Percentiles rank a stretch among this genome's conserved stretches.
Evolutionary conservation across 1,139 yeast genomes (phyloP).

Genomic region (Arxiozyma slooffiae): DNA sequence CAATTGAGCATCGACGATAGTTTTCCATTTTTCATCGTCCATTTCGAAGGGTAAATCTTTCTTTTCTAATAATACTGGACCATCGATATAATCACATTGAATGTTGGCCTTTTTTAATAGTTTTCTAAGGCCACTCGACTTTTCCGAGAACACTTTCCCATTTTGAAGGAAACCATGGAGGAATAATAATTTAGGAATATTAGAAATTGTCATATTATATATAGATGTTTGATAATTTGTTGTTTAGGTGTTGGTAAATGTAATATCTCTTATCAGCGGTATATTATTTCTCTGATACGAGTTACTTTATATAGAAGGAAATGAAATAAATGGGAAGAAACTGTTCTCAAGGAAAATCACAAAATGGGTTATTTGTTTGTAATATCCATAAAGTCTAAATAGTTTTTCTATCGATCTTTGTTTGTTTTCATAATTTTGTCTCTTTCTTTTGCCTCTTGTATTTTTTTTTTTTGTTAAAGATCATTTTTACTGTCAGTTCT

Average conservation of each 20-base stretch:
- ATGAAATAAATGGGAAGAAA: too few species aligned
- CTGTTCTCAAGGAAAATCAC: too few species aligned
- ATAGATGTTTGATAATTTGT: not conserved
- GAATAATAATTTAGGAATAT: constrained; percentile 35
- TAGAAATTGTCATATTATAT: constrained; percentile 10
- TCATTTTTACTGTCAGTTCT: not conserved
- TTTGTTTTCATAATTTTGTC: too few species aligned
- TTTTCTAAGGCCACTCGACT: constrained; percentile 71
- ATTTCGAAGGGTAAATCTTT: constrained; percentile 61
- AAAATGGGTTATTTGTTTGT: not conserved
- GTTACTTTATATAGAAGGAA: not conserved
- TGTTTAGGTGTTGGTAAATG: not conserved
- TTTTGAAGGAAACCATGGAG: constrained; percentile 58
- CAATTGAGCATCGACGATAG: constrained; percentile 38
- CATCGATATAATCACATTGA: constrained; percentile 69
- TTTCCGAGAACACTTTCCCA: constrained; percentile 64
- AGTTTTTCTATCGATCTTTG: not conserved
- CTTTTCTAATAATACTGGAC: constrained; percentile 54
- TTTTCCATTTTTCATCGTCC: constrained; percentile 37
- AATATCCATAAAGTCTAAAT: too few species aligned
- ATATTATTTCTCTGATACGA: too few species aligned
- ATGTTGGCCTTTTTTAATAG: constrained; percentile 55
- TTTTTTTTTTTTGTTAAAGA: not conserved
- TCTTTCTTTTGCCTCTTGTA: too few species aligned
- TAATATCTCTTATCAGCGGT: too few species aligned